Conservation (phyloP, 768 basidiomycete genomes). For the Peribolospora baueri region DNA sequence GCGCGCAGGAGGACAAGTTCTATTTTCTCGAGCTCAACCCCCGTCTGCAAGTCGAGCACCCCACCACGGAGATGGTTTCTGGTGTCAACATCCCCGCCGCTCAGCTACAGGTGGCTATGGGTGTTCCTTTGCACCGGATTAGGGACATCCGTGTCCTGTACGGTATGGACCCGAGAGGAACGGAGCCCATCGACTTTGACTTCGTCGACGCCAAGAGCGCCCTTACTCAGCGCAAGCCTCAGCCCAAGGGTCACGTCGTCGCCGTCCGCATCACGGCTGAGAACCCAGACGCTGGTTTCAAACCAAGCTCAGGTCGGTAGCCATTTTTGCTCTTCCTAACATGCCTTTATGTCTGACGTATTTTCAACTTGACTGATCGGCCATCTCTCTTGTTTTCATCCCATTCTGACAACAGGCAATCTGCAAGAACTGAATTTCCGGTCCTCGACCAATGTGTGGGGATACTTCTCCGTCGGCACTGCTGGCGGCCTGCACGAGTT, state of each 20-base stretch:
- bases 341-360: too few relatives aligned
- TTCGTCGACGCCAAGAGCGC: conserved; percentile 69
- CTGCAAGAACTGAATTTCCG: conserved; percentile 98
- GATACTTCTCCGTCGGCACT: conserved; percentile 90
- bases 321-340: too few relatives aligned
- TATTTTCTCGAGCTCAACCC: conserved; percentile 97
- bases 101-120: conserved; percentile 94
- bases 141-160: conserved; percentile 87
- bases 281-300: conserved; percentile 98
- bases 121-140: conserved; percentile 81
- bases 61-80: conserved; percentile 98
- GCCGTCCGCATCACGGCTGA: conserved; percentile 98
- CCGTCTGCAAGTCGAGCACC: conserved; percentile 97
- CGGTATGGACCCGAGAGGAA: conserved; percentile 68
- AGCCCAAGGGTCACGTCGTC: conserved; percentile 92
- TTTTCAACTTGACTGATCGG: too few relatives aligned
- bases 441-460: conserved; percentile 98
- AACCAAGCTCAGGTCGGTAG: conserved; percentile 37
- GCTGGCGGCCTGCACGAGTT: conserved; percentile 96
- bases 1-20: conserved; percentile 74
- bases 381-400: too few relatives aligned
- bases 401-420: conserved; percentile 36
- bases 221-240: conserved; percentile 75
- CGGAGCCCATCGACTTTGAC: conserved; percentile 90
- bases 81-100: conserved; percentile 95